Evolutionary conservation across 352 stramenopile species (phyloP).

Genomic region (Phytophthora pluvialis): DNA sequence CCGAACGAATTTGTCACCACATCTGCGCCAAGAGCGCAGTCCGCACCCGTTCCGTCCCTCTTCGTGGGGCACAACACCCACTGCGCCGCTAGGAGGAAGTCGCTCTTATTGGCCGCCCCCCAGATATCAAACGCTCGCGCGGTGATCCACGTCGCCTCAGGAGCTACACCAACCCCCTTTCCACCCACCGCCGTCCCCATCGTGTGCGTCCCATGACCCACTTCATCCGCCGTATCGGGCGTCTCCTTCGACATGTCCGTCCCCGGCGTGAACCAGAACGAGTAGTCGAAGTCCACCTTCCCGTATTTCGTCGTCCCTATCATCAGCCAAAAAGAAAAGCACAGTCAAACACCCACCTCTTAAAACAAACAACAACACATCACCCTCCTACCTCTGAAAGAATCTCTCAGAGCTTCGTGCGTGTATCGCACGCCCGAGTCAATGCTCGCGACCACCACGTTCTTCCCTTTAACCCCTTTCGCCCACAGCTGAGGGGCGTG

Average conservation of each 20-base stretch:
- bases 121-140: slow-evolving; percentile 68
- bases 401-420: slow-evolving; percentile 53
- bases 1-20: slow-evolving; percentile 76
- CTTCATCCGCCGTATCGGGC: slow-evolving; percentile 66
- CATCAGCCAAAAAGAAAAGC: slow-evolving; percentile 4
- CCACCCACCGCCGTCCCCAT: slow-evolving; percentile 64
- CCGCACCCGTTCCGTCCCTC: slow-evolving; percentile 43
- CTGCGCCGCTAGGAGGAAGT: slow-evolving; percentile 70
- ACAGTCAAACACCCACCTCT: neutral
- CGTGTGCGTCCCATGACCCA: slow-evolving; percentile 76
- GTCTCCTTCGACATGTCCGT: slow-evolving; percentile 64
- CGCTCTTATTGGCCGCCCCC: slow-evolving; percentile 67
- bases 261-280: slow-evolving; percentile 67
- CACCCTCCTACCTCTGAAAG: slow-evolving; percentile 47
- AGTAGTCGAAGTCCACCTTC: slow-evolving; percentile 63
- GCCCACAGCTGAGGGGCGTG: slow-evolving; percentile 62
- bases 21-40: slow-evolving; percentile 69
- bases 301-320: slow-evolving; percentile 35
- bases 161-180: slow-evolving; percentile 65
- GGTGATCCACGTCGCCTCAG: slow-evolving; percentile 70
- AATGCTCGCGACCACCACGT: slow-evolving; percentile 70
- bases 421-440: slow-evolving; percentile 79
- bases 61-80: slow-evolving; percentile 75
- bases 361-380: neutral
- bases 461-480: slow-evolving; percentile 37